Percentiles rank a stretch among this genome's conserved stretches.
Evolutionary conservation across 1,284 basidiomycete genomes (phyloP).

Genomic region (Ceraceosorus guamensis): DNA sequence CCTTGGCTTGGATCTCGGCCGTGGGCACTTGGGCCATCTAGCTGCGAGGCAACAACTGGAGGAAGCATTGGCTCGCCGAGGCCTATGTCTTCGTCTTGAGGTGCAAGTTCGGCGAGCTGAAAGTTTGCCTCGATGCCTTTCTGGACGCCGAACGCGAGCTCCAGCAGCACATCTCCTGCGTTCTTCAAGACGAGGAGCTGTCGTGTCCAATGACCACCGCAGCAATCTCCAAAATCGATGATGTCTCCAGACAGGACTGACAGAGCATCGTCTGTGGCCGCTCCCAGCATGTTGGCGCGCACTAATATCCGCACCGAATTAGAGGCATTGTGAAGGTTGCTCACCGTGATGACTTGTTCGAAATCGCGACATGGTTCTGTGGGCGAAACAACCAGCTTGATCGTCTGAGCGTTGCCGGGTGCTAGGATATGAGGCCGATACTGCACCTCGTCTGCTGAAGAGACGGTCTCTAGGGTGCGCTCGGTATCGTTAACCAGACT

Average conservation of each 20-base stretch:
- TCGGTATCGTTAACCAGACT: conserved; percentile 18
- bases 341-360: conserved; percentile 42
- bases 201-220: conserved; percentile 52
- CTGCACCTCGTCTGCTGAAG: conserved; percentile 17
- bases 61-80: background rate
- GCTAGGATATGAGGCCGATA: conserved; percentile 6
- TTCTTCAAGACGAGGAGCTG: conserved; percentile 53
- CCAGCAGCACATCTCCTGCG: conserved; percentile 50
- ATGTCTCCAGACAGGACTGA: conserved; percentile 50
- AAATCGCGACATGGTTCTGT: conserved; percentile 33
- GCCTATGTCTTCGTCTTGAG: conserved; percentile 18
- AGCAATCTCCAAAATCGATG: conserved; percentile 53
- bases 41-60: no score
- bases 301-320: conserved; percentile 38
- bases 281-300: conserved; percentile 43
- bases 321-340: conserved; percentile 34
- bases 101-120: conserved; percentile 49
- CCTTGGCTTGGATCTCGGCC: no score
- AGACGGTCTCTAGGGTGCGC: conserved; percentile 19
- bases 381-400: conserved; percentile 12
- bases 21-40: no score
- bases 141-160: conserved; percentile 51
- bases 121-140: conserved; percentile 52
- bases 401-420: conserved; percentile 1
- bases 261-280: conserved; percentile 49